Base-by-base conservation (phyloP, 2,329 filamentous ascomycete genomes). In the Aquanectria penicillioides region DNA sequence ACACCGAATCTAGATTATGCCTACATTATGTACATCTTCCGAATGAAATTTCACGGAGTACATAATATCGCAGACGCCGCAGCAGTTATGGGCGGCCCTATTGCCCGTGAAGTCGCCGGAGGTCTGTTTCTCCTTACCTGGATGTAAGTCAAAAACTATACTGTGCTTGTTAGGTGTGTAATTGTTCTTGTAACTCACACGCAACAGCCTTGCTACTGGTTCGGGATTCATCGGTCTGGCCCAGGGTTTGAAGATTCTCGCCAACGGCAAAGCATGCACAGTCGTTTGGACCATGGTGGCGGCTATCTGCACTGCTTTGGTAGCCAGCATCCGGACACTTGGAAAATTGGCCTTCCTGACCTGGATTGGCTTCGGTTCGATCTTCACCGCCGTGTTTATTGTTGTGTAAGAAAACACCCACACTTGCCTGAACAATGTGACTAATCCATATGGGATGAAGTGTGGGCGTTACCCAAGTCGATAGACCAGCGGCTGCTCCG, bases 361-460 rank as follows among this genome's bases (percentile, higher is more conserved):
- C 6, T 74, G 71, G 71, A 37, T 71, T 11, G 71, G 70, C 8
- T 67, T 73, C 17, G 41, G 56, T 1, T 68, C 61, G n/a, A 67
- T 73, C 22, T 63, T 73, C 20, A 68, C 62, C 6, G 59, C 67
- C 8, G 65, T 71, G 6, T 71, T 72, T 40, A 64, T 71, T 36
- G 67, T 72, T 13, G 69, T 71, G 68, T 69, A 57, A 52, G 69
- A 63, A n/a, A n/a, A n/a, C n/a, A n/a, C n/a, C n/a, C n/a, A n/a
- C n/a, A n/a, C 4, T 22, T 28, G 2, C n/a, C 36, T 5, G n/a
- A 5, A n/a, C 3, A 6, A 29, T 25, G 17, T 5, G 22, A 10
- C 51, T 29, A 25, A 33, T 44, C 6, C 40, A 11, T 48, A 12
- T 22, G 11, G 8, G 2, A 13, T 25, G 17, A 37, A 71, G 69